Percentiles rank a stretch among this genome's conserved stretches.
These are phyloP conservation scores for Populus davidiana DNA, from an alignment of 345 rosid genomes.

Conservation along the genomic window DNA sequence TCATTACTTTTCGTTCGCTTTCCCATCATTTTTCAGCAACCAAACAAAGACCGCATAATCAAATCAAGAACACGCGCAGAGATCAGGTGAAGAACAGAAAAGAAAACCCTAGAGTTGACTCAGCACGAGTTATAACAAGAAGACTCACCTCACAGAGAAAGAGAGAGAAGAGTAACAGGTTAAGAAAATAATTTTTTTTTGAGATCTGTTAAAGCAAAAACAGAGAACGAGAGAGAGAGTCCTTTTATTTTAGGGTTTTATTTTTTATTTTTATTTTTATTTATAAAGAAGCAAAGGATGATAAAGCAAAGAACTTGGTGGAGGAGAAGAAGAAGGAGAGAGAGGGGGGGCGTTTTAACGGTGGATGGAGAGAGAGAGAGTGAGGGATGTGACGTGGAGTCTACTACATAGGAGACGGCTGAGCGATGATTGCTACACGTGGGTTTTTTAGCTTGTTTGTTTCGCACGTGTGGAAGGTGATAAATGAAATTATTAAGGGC, in stretches of 20 bases:
- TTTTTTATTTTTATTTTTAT: not conserved
- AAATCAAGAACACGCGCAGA: not conserved
- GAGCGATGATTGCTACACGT: slow-evolving; percentile 23
- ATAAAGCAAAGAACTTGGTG: slow-evolving; percentile 16
- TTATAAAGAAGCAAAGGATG: not conserved
- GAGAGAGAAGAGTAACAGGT: slow-evolving; percentile 3
- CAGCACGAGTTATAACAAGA: slow-evolving; percentile 9
- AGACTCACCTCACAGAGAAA: slow-evolving; percentile 35
- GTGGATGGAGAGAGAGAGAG: not conserved
- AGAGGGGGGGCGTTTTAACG: slow-evolving; percentile 21
- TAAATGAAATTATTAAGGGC: not conserved
- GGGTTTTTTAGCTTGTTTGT: slow-evolving; percentile 7
- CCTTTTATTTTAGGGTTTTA: slow-evolving; percentile 13
- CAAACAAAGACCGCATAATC: not conserved
- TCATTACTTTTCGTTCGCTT: not conserved
- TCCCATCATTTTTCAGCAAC: not conserved
- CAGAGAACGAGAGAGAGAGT: not conserved
- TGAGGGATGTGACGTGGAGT: slow-evolving; percentile 33
- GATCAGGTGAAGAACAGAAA: not conserved
- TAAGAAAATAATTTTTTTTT: not conserved
- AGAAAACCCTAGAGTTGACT: slow-evolving; percentile 45
- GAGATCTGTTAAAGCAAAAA: slow-evolving; percentile 31
- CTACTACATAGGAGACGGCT: slow-evolving; percentile 20
- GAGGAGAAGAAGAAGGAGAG: slow-evolving; percentile 21
- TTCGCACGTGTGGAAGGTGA: slow-evolving; percentile 8